Conservation (phyloP, 352 stramenopile species). For the Globisporangium solare region DNA sequence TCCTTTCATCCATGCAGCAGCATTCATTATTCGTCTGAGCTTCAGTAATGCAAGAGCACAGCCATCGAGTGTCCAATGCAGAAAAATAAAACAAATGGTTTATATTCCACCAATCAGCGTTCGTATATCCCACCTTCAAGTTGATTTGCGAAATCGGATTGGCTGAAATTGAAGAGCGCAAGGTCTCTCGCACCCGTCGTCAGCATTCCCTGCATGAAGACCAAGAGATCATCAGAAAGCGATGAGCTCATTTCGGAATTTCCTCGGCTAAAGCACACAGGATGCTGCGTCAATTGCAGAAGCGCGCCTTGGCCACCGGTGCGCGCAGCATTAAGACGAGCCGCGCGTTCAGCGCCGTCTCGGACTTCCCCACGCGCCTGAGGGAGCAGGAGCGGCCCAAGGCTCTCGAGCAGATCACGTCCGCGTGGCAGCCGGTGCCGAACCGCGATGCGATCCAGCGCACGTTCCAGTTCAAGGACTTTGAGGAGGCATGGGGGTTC, state of each 20-base stretch:
- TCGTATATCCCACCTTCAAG: constrained; percentile 6
- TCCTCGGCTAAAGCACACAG: neutral
- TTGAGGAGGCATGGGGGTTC: constrained; percentile 77
- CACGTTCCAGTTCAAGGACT: constrained; percentile 83
- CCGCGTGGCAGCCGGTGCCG: constrained; percentile 44
- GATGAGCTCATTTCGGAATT: constrained; percentile 13
- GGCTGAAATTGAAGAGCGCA: neutral
- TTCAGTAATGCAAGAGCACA: too few species aligned
- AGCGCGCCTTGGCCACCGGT: neutral
- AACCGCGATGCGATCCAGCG: constrained; percentile 79
- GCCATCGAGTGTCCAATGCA: neutral
- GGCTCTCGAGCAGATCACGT: constrained; percentile 38
- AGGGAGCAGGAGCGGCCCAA: constrained; percentile 35
- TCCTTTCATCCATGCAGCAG: neutral
- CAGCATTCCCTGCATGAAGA: constrained; percentile 8
- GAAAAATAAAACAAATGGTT: too few species aligned
- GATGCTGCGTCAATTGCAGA: constrained; percentile 15
- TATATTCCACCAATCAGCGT: neutral
- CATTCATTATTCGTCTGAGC: too few species aligned
- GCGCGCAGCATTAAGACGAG: neutral
- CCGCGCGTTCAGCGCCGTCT: constrained; percentile 16
- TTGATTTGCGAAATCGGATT: constrained; percentile 1
- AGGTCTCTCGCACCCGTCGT: neutral
- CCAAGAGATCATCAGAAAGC: neutral
- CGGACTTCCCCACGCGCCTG: constrained; percentile 40